Percentiles rank a stretch among this genome's conserved stretches.
phyloP scores from a whole-genome alignment of 2,329 filamentous ascomycete genomes.

The Pseudogymnoascus sp. region DNA sequence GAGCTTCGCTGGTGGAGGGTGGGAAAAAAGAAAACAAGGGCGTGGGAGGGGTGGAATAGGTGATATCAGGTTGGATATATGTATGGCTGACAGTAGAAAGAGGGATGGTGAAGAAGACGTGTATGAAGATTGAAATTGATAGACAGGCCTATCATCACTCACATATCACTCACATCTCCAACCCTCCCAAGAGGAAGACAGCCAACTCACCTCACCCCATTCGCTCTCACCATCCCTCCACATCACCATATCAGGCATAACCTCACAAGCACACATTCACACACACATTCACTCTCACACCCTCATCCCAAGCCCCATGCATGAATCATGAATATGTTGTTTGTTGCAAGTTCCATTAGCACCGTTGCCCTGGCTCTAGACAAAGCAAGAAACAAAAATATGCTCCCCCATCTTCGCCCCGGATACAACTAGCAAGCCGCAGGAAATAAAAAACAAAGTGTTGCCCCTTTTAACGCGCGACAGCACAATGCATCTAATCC shows the following conservation, averaged over 20 bases:
- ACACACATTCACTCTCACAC: neutral
- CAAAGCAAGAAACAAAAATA: neutral
- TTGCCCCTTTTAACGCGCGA: neutral
- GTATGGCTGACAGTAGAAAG: neutral
- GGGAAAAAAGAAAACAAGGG: neutral
- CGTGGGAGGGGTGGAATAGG: neutral
- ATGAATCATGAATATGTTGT: neutral
- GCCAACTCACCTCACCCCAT: neutral
- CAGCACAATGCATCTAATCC: neutral
- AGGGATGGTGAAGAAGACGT: neutral
- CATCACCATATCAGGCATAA: neutral
- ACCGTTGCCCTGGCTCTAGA: constrained; percentile 1
- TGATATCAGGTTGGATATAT: neutral
- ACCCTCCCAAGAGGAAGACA: neutral
- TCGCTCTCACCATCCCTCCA: neutral
- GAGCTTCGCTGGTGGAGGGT: too few species aligned
- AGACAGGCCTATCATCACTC: neutral
- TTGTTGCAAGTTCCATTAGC: constrained; percentile 4
- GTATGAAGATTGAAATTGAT: neutral
- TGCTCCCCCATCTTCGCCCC: neutral
- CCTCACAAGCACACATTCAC: neutral
- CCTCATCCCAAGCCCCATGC: neutral
- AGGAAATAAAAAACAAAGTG: neutral
- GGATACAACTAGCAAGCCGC: neutral
- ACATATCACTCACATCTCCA: neutral